phyloP scores from a whole-genome alignment of 129 eudicot genomes.

The Kitagawia praeruptora region DNA sequence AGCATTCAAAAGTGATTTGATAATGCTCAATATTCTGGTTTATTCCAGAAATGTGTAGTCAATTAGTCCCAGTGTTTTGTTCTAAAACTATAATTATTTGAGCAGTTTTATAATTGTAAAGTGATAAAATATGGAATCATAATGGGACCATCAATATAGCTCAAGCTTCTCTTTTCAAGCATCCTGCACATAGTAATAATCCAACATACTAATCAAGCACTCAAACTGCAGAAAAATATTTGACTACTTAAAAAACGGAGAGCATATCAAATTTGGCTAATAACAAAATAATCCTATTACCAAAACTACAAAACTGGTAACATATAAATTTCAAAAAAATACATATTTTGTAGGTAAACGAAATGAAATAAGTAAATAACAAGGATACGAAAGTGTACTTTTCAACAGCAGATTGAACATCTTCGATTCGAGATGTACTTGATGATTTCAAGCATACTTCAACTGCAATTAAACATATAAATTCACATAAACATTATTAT shows the following conservation, averaged over 20 bases:
- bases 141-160: constrained; percentile 80
- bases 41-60: too few relatives aligned
- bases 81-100: too few relatives aligned
- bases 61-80: too few relatives aligned
- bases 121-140: too few relatives aligned
- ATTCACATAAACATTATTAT: not conserved
- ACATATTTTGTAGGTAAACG: not conserved
- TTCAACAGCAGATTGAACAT: constrained; percentile 61
- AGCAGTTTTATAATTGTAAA: too few relatives aligned
- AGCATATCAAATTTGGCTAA: not conserved
- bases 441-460: constrained; percentile 88
- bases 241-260: not conserved
- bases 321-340: too few relatives aligned
- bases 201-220: not conserved
- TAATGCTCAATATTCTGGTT: too few relatives aligned
- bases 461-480: constrained; percentile 35
- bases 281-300: not conserved
- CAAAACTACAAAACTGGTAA: not conserved
- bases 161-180: constrained; percentile 88
- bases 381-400: constrained; percentile 31
- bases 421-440: constrained; percentile 63
- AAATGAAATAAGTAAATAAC: not conserved
- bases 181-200: constrained; percentile 32
- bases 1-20: too few relatives aligned
- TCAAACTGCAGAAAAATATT: not conserved